Conservation (phyloP, 805 yeast species). For the Sugiyamaella floridensis region DNA sequence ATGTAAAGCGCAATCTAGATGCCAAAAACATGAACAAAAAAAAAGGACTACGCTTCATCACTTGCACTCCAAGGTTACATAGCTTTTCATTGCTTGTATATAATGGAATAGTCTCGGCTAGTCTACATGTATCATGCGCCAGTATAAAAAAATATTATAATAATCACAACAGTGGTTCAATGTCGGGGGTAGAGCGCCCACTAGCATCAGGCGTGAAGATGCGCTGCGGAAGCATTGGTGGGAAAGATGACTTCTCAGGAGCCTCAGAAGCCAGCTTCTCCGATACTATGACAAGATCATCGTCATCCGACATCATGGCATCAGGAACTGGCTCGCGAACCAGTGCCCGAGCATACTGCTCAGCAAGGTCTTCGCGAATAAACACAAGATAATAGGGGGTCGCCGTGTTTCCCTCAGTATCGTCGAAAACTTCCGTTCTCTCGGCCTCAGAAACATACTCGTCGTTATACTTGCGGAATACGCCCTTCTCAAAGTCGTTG, state of each 20-base stretch:
- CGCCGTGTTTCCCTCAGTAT: slow-evolving; percentile 58
- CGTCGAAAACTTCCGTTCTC: slow-evolving; percentile 33
- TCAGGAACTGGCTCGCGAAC: slow-evolving; percentile 11
- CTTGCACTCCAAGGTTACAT: background rate
- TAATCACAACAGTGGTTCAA: background rate
- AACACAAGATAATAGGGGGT: slow-evolving; percentile 92
- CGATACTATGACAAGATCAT: background rate
- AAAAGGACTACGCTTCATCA: no score
- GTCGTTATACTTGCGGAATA: slow-evolving; percentile 89
- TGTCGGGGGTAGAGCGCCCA: no score
- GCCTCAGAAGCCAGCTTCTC: background rate
- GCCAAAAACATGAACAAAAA: background rate
- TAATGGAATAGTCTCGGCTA: background rate
- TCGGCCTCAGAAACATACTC: slow-evolving; percentile 87
- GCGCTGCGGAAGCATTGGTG: no score
- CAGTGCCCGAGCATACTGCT: slow-evolving; percentile 22
- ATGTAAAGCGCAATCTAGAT: slow-evolving; percentile 38
- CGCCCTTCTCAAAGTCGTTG: slow-evolving; percentile 56
- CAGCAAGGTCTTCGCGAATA: slow-evolving; percentile 54
- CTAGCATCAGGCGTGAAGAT: no score
- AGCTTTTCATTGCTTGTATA: background rate
- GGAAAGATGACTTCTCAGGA: background rate
- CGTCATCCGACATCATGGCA: background rate
- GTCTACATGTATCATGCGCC: background rate
- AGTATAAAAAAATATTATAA: background rate